Conservation (phyloP, 1,284 basidiomycete genomes). For the Heterobasidion annosum region DNA sequence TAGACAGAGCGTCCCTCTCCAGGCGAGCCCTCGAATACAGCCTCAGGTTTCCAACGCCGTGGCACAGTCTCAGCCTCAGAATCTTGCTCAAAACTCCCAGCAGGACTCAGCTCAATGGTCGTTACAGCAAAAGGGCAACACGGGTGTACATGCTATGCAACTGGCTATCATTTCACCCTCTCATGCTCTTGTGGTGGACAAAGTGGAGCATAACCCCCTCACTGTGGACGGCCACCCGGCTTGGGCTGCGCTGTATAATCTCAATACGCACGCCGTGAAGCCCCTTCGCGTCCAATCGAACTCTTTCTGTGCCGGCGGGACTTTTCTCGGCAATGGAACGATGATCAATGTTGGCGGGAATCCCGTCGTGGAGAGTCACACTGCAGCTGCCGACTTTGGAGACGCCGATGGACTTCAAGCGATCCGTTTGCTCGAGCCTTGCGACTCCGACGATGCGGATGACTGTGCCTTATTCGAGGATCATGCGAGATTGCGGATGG, state of each 20-base stretch:
- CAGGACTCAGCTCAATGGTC: constrained; percentile 28
- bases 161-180: constrained; percentile 58
- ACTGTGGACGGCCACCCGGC: constrained; percentile 65
- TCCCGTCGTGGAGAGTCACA: constrained; percentile 54
- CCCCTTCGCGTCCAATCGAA: constrained; percentile 67
- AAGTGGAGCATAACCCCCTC: constrained; percentile 78
- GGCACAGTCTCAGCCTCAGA: constrained; percentile 7
- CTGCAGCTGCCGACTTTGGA: constrained; percentile 64
- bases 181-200: constrained; percentile 73
- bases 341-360: constrained; percentile 74
- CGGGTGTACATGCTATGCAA: constrained; percentile 82
- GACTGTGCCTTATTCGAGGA: constrained; percentile 59
- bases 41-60: neutral
- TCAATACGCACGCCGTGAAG: constrained; percentile 51
- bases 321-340: constrained; percentile 68
- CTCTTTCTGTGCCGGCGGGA: constrained; percentile 84
- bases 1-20: neutral
- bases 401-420: constrained; percentile 69
- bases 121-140: constrained; percentile 49
- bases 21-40: neutral
- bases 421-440: constrained; percentile 67
- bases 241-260: constrained; percentile 70
- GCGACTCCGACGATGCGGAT: constrained; percentile 37
- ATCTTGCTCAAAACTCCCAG: constrained; percentile 9
- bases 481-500: constrained; percentile 54